A percentile compares a stretch with the other conserved stretches of the same genome.
Evolutionary conservation across 371 early-diverging fungal genomes (phyloP).

Genomic region (Mucor lusitanicus): DNA sequence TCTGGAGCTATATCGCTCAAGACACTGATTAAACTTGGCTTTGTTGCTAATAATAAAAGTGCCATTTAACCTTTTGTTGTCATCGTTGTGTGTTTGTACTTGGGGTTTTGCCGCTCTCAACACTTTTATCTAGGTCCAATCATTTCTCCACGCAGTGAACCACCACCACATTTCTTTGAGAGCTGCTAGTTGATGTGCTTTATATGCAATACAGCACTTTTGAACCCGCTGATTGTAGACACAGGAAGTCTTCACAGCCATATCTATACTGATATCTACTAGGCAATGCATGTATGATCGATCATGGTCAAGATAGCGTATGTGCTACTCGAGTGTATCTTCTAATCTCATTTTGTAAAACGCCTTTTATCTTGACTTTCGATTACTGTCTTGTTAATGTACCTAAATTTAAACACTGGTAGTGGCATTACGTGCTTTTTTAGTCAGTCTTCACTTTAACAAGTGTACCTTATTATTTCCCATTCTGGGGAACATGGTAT

Average conservation of each 20-base stretch:
- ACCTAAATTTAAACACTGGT: neutral
- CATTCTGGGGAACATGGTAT: neutral
- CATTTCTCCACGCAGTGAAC: neutral
- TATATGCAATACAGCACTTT: neutral
- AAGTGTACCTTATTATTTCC: too few species aligned
- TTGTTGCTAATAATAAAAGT: slow-evolving; percentile 1
- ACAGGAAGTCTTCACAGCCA: neutral
- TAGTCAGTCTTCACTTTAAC: too few species aligned
- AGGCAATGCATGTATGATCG: neutral
- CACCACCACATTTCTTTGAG: too few species aligned
- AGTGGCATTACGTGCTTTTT: too few species aligned
- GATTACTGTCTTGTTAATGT: neutral
- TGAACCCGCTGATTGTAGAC: neutral
- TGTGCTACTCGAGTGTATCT: neutral
- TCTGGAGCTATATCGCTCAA: neutral
- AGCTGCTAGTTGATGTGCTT: too few species aligned
- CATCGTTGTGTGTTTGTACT: neutral
- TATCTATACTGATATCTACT: too few species aligned
- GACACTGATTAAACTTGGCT: neutral
- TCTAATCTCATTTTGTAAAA: neutral
- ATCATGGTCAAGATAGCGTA: neutral
- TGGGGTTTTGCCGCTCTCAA: neutral
- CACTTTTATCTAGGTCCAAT: neutral
- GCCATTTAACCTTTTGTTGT: neutral
- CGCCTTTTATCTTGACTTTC: neutral